Evolutionary conservation across 1,284 basidiomycete genomes (phyloP), one percentile per base, ranked within the genome.

Genomic region (Tylopilus sp.): DNA sequence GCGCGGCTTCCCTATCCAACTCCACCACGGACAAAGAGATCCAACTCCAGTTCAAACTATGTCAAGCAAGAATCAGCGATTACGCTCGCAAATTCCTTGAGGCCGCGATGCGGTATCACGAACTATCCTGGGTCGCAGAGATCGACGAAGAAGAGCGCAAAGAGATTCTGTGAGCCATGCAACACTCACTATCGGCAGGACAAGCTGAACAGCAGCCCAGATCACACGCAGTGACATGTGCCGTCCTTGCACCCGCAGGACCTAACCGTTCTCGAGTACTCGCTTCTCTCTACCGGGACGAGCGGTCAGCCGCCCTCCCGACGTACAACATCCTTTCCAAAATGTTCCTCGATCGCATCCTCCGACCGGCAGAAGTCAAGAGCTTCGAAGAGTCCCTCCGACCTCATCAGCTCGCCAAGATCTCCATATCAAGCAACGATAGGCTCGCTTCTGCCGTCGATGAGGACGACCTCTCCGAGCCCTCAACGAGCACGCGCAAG

Each of bases 261-360:
- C 95, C 96, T 4, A 92, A 93, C 65, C 87, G 97, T 34, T 93
- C 93, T 16, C 84, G 96, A 31, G 78, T 97, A 7, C 81, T 99
- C 43, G 91, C 93, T 6, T 87, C 92, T 21, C 78, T 99, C 45
- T 95, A 92, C 66, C 82, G 96, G 41, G 97, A 99, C 68, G 95
- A 98, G 63, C 86, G 97, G 30, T 86, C 92, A 0, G 61, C 76
- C 12, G 81, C 89, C 18, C 79, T 94, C 12, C 81, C 86, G 12
- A 86, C 92, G 23, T 87, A 87, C 67, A 91, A 88, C 60, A 94
- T 99, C 67, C 82, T 99, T 23, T 86, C 87, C 45, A 97, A 97
- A 64, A 97, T 98, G 89, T 94, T 97, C 70, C 83, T 97, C 56
- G 95, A 97, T 64, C 94, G 94, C 56, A 97, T 99, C 61, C 82